Base-by-base conservation (phyloP, 768 basidiomycete genomes). In the Psilocybe cubensis region DNA sequence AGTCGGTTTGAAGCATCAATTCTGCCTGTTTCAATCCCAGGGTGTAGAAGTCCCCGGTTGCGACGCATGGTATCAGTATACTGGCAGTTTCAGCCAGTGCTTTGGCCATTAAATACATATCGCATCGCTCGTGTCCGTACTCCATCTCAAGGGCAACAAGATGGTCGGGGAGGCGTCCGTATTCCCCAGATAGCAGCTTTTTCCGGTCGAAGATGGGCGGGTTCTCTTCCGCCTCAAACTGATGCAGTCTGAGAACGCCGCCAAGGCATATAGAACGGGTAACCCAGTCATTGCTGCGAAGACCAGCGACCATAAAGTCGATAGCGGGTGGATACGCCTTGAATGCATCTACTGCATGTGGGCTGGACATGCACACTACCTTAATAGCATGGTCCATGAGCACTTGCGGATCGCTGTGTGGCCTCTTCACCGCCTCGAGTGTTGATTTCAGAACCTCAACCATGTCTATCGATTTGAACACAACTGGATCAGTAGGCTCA, bases 1-100 rank as follows among this genome's bases (percentile, higher is more conserved):
- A 87, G 62, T 89, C 87, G 9, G 84, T 86, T 42, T 74, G 70
- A 8, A 81, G 68, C 60, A 90, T 83, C 40, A 82, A 70, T 6
- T 73, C 68, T 1, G 80, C 78, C 23, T 86, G 71, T 31, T 72
- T 74, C 35, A 80, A 60, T 1, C 84, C 87, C 3, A 88, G 76
- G 3, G 73, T 56, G 62, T 80, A 79, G 3, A 88, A 61, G 63
- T 89, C 77, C 24, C 67, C 70, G 59, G 82, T 78, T 48, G 78
- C 74, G 0, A 74, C 74, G 56, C 70, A 77, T 12, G 70, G 51
- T 70, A 83, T 73, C 79, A 89, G 83, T 8, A 83, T 84, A 2
- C 71, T 70, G 54, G 83, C 81, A 63, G 77, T 83, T 3, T 84
- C 80, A 2, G 44, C 35, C 5, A 76, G 62, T 12, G 76, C 75